phyloP scores from a whole-genome alignment of 2,329 filamentous ascomycete genomes.

The Ophiostoma sp. region DNA sequence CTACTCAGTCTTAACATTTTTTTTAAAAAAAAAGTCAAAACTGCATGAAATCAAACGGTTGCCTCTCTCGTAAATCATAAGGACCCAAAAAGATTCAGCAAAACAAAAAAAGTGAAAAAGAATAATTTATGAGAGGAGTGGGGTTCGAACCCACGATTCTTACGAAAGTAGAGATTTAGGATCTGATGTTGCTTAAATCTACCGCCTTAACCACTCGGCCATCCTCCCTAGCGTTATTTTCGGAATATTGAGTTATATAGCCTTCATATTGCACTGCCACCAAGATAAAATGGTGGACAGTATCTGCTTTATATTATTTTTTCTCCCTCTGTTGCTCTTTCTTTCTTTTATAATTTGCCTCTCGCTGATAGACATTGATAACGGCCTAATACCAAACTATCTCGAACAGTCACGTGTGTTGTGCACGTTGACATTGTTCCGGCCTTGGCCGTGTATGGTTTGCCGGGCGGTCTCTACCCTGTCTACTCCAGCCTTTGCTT shows the following conservation, averaged over 20 bases:
- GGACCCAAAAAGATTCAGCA: background rate
- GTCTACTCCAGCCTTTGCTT: background rate
- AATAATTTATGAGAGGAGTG: conserved; percentile 12
- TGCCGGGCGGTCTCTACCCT: background rate
- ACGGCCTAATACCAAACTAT: too few species aligned
- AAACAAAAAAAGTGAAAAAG: background rate
- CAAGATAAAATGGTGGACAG: background rate
- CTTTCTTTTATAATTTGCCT: too few species aligned
- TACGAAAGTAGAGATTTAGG: conserved; percentile 18
- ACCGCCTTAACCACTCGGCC: conserved; percentile 18
- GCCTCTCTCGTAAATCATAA: background rate
- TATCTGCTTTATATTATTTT: too few species aligned
- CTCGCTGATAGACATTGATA: too few species aligned
- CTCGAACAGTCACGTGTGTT: background rate
- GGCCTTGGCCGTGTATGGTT: background rate
- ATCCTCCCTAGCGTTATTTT: conserved; percentile 16
- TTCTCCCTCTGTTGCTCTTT: too few species aligned
- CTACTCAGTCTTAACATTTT: background rate
- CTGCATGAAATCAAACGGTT: too few species aligned
- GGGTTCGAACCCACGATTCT: conserved; percentile 19
- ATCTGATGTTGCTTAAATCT: conserved; percentile 10
- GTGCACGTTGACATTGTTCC: background rate
- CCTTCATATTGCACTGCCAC: background rate
- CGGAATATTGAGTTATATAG: conserved; percentile 8
- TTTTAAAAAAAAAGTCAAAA: too few species aligned